Conservation (phyloP, 2,329 filamentous ascomycete species). For the Microsporum audouinii region DNA sequence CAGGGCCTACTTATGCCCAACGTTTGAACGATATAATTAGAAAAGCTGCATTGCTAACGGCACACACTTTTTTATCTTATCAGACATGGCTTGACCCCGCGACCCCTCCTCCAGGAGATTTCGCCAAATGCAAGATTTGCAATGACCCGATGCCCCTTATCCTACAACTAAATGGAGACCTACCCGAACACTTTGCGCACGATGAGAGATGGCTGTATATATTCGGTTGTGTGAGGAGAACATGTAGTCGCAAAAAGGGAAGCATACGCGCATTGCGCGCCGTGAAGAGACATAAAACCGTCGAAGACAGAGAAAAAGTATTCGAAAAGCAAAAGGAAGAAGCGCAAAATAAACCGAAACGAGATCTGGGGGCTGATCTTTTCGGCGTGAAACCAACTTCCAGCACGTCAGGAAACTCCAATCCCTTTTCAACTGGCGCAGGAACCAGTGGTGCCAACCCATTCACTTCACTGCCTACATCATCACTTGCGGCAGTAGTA, state of each 20-base stretch:
- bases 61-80: not conserved
- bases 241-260: constrained; percentile 71
- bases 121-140: constrained; percentile 81
- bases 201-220: constrained; percentile 84
- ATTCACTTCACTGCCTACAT: constrained; percentile 42
- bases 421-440: constrained; percentile 44
- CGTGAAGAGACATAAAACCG: constrained; percentile 40
- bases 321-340: constrained; percentile 15
- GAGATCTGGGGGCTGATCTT: constrained; percentile 45
- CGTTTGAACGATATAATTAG: not conserved
- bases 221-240: constrained; percentile 65
- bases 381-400: constrained; percentile 43
- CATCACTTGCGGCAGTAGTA: constrained; percentile 35
- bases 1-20: not conserved
- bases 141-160: constrained; percentile 71
- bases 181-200: constrained; percentile 73
- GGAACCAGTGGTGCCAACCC: constrained; percentile 41
- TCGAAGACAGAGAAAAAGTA: constrained; percentile 19
- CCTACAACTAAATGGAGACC: constrained; percentile 80
- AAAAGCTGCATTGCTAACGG: not conserved
- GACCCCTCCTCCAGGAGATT: constrained; percentile 58
- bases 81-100: constrained; percentile 75
- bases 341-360: constrained; percentile 18
- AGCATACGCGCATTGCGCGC: constrained; percentile 67
- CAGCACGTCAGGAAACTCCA: constrained; percentile 31